Evolutionary conservation across 257 asterid genomes (phyloP).

Genomic region (Primulina eburnea): DNA sequence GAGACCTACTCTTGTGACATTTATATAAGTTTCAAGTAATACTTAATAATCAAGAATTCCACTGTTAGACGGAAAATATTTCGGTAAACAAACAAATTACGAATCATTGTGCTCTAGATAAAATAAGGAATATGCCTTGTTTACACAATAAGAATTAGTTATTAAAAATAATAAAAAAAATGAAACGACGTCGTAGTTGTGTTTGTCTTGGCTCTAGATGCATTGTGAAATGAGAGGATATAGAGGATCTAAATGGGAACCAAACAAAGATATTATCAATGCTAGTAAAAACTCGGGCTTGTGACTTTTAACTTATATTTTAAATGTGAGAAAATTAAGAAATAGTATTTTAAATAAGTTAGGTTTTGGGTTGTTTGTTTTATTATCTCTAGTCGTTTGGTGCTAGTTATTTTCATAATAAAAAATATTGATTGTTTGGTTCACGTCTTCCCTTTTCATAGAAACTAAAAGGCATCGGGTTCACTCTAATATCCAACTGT

Average conservation of each 20-base stretch:
- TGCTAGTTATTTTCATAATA: too few species aligned
- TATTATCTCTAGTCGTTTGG: too few species aligned
- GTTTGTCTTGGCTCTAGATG: slow-evolving; percentile 12
- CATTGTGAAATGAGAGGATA: slow-evolving; percentile 23
- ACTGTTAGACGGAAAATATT: too few species aligned
- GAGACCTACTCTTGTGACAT: too few species aligned
- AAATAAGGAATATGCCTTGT: slow-evolving; percentile 28
- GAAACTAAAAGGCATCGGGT: too few species aligned
- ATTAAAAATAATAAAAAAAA: not conserved
- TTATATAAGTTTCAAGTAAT: too few species aligned
- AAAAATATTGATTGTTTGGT: too few species aligned
- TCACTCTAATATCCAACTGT: too few species aligned
- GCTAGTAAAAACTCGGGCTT: slow-evolving; percentile 33
- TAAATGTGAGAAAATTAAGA: not conserved
- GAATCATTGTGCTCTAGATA: slow-evolving; percentile 4
- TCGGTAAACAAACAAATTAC: too few species aligned
- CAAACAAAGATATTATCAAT: slow-evolving; percentile 13
- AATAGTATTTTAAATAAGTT: not conserved
- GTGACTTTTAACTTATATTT: not conserved
- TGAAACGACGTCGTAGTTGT: slow-evolving; percentile 4
- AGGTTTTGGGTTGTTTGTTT: not conserved
- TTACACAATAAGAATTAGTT: slow-evolving; percentile 12
- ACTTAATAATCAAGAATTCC: too few species aligned
- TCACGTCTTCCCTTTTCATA: too few species aligned
- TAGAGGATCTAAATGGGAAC: slow-evolving; percentile 2